Conservation (phyloP, 352 stramenopile species). For the Pythium sp. region DNA sequence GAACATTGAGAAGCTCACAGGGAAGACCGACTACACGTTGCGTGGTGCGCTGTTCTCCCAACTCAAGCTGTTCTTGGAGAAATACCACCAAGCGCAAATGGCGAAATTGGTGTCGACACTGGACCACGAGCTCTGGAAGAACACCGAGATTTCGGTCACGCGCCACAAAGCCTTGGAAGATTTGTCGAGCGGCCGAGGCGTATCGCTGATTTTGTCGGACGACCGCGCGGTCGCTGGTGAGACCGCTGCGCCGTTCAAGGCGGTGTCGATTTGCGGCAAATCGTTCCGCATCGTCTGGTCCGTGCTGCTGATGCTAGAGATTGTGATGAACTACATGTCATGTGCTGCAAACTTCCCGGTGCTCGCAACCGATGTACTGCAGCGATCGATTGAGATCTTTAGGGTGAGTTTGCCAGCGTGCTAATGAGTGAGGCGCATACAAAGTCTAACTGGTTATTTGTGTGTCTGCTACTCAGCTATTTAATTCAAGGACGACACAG, state of each 20-base stretch:
- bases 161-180: constrained; percentile 89
- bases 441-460: constrained; percentile 5
- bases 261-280: constrained; percentile 89
- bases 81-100: constrained; percentile 92
- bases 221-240: constrained; percentile 66
- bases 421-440: background rate
- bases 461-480: constrained; percentile 69
- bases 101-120: constrained; percentile 92
- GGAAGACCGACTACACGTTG: constrained; percentile 91
- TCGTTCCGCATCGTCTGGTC: constrained; percentile 96
- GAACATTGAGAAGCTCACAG: constrained; percentile 89
- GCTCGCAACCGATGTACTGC: constrained; percentile 92
- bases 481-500: constrained; percentile 95
- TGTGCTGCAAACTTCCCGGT: constrained; percentile 93
- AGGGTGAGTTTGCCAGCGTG: constrained; percentile 31
- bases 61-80: constrained; percentile 95
- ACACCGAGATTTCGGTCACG: constrained; percentile 89
- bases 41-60: constrained; percentile 92
- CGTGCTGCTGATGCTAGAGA: constrained; percentile 93
- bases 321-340: constrained; percentile 94
- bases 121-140: constrained; percentile 95
- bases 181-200: constrained; percentile 89
- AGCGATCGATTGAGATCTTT: constrained; percentile 92
- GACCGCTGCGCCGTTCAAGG: constrained; percentile 66
- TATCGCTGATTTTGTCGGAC: constrained; percentile 66